Evolutionary conservation across 2,329 filamentous ascomycete species (phyloP), one percentile per base, ranked within the genome.

Genomic region (Dactylellina drechsleri): DNA sequence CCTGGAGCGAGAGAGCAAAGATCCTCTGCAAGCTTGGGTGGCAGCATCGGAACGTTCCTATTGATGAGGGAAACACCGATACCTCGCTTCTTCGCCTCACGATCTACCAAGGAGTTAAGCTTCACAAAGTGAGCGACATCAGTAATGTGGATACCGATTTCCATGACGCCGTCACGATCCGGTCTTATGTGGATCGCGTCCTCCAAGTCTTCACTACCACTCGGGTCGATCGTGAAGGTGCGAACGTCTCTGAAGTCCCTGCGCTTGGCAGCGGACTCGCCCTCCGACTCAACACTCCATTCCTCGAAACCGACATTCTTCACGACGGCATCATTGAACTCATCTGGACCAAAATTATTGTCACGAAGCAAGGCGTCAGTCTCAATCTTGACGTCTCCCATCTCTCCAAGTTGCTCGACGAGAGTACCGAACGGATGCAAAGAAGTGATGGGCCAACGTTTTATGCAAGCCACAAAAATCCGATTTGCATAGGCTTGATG

Each of bases 361-460:
- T 99, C 95, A 76, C 95, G 91, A 60, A 99, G 88, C 68, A 99
- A 88, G 70, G 95, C 95, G 84, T 99, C 95, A 1, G 95, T 99
- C 84, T 99, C 95, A 70, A 99, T 94, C 84, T 93, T 97, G 79
- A 97, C 87, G 81, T 99, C 93, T 78, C 95, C 95, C 92, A 98
- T 98, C 82, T 92, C 92, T 77, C 95, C 95, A 64, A 99, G 90
- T 83, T 97, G 92, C 84, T 99, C 95, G 64, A 98, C 93, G 54
- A 99, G 89, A 7, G 95, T 99, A 81, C 95, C 95, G 80, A 99
- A 99, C 36, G 95, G 95, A 84, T 99, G 95, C 66, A 99, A 88
- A n/a, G 95, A 99, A 28, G 95, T 99, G 80, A 99, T 99, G 77
- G 95, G 95, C 95, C 95, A 99, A 81, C 95, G 89, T 87, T 99